Evolutionary conservation across 495 filamentous ascomycete species (phyloP), one percentile per base, ranked within the genome.

Genomic region (Lophium mytilinum): DNA sequence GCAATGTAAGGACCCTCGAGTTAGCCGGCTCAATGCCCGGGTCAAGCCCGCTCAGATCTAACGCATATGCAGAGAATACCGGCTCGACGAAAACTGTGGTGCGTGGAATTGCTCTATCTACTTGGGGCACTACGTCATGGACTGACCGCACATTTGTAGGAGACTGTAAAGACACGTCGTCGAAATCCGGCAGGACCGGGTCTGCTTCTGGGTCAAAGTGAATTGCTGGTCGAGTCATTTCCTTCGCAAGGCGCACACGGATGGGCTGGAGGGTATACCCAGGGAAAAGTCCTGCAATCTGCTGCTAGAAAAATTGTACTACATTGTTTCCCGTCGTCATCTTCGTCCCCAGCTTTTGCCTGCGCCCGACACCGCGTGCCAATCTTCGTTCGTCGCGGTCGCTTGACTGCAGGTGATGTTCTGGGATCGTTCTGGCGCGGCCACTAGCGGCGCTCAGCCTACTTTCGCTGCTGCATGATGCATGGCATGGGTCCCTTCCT

Each of bases 81-180:
- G 71, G 37, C 64, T 73, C 14, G 65, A 72, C 39, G 71, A 74
- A 43, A 72, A 74, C 42, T 75, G 73, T 56, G 73, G 73, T 75
- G 46, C 15, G 71, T 65, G 24, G 24, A 6, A 30, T 6, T 30
- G 24, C 30, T 48, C 2, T 18, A 17, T 41, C 39, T 12, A 17
- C 11, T 17, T 14, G 17, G 9, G 12, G 39, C 3, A 41, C 39
- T 2, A 17, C 39, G 45, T 24, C 45, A 48, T 24, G 21, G 17
- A 24, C 45, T 14, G 21, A 48, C 14, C 14, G 12, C 14, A 14
- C 9, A 18, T 48, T 24, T 45, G 8, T 12, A 48, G 45, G 45
- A 14, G 45, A 48, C 33, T 48, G 45, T 24, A 48, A 48, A 48
- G 45, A 48, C 21, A 48, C 45, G 14, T 48, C 45, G 7, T 48